phyloP scores from a whole-genome alignment of 2,329 filamentous ascomycete species.

The Diaporthe sp. region DNA sequence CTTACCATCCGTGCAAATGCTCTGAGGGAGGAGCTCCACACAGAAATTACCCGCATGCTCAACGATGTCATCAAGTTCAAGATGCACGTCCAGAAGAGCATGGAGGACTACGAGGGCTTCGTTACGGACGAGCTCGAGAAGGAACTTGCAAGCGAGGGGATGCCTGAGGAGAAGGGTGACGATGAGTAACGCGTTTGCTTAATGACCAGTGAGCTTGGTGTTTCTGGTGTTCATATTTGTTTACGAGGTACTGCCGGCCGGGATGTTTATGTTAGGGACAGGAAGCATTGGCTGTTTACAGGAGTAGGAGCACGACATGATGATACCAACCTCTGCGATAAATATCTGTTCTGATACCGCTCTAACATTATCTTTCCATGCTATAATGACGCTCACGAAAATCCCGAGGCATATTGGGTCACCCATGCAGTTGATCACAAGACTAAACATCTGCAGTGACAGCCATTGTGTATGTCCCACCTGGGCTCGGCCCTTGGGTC shows the following conservation, averaged over 20 bases:
- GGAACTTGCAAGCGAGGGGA: constrained; percentile 78
- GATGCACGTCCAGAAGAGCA: constrained; percentile 91
- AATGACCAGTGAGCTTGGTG: background rate
- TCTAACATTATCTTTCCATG: background rate
- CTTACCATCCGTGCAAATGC: constrained; percentile 86
- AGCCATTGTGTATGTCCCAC: background rate
- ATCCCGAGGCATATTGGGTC: background rate
- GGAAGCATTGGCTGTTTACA: constrained; percentile 4
- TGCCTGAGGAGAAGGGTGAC: constrained; percentile 65
- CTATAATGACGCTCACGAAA: background rate
- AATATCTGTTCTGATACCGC: background rate
- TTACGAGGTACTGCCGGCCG: background rate
- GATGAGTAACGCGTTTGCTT: constrained; percentile 58
- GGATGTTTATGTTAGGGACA: background rate
- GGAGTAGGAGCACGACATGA: background rate
- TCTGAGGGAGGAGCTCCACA: constrained; percentile 96
- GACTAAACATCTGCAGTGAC: background rate
- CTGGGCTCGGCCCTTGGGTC: background rate
- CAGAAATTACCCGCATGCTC: constrained; percentile 94
- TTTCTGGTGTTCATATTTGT: constrained; percentile 19
- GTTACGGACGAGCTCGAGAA: constrained; percentile 94
- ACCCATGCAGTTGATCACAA: background rate
- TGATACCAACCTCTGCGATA: constrained; percentile 12
- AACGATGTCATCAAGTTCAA: constrained; percentile 99
- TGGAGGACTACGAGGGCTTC: constrained; percentile 95